Evolutionary conservation across 2,329 filamentous ascomycete species (phyloP), one percentile per base, ranked within the genome.

Genomic region (Simplicillium sp.): DNA sequence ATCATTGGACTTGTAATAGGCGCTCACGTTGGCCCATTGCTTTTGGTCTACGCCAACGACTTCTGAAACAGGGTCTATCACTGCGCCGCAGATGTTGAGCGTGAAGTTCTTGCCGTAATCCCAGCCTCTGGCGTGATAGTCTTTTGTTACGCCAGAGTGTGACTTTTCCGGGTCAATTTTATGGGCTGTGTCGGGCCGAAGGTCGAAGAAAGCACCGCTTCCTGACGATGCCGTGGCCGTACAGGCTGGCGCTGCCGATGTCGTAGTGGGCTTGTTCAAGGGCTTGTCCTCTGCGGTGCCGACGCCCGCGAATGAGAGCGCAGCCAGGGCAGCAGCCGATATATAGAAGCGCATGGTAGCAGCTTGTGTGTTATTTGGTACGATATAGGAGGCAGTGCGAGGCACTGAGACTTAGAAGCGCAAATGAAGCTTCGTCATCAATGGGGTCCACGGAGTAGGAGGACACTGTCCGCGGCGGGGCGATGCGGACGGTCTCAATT

Each of bases 51-150:
- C 59, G n/a, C 81, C 84, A 11, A 75, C 71, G 9, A 84, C 75
- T 46, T 77, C 67, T 34, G 71, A 65, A 15, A 84, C 66, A 13
- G 75, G 66, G 50, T 84, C 77, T 13, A 88, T 73, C n/a, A 89
- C 82, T 2, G 84, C 70, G 29, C 73, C 80, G 65, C 86, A 92
- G 51, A 92, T 81, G 62, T 92, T 92, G 52, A 90, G 57, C 2
- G 85, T 90, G 54, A 92, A 92, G 65, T 90, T 90, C 48, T 78
- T 77, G 47, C 76, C 78, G 50, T 88, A 86, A 61, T 90, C 86
- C 58, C 80, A 84, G 29, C 86, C 86, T 44, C 74, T 75, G 7
- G 82, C 78, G 47, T 77, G 71, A 58, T 80, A 80, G 54, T 79
- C 74, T 28, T 65, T 62, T 9, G 62, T 60, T 11, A 62, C 60